Percentiles rank a stretch among this genome's conserved stretches.
Conservation (phyloP, 805 yeast genomes). For the Myxozyma neglecta region DNA sequence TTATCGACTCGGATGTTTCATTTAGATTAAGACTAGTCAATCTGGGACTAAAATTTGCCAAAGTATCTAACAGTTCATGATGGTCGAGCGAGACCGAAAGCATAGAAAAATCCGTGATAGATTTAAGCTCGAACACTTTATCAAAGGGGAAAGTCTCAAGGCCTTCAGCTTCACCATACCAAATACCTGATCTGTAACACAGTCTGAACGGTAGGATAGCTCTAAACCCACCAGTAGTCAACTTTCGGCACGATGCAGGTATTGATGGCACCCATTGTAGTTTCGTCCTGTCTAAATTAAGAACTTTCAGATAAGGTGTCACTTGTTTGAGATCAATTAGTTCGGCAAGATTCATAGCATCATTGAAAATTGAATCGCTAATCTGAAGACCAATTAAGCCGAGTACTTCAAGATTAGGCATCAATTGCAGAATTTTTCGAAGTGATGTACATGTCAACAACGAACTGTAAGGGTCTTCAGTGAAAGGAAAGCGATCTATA, state of each 20-base stretch:
- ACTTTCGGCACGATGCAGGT: neutral
- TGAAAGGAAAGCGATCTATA: neutral
- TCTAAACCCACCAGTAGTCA: neutral
- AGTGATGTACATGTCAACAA: neutral
- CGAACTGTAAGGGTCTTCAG: neutral
- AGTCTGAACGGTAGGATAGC: neutral
- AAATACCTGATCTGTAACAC: neutral
- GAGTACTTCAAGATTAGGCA: neutral
- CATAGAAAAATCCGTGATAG: neutral
- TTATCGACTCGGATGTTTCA: conserved; percentile 1
- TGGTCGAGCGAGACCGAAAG: neutral
- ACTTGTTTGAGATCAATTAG: neutral
- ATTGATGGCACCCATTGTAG: neutral
- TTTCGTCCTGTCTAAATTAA: neutral
- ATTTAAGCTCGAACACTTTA: neutral
- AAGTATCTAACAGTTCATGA: neutral
- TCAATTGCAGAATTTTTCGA: neutral
- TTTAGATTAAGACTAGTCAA: neutral
- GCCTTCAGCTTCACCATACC: neutral
- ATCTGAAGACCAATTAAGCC: neutral
- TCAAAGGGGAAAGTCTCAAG: neutral
- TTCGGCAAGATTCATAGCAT: neutral
- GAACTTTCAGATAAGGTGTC: neutral
- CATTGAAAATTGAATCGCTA: neutral
- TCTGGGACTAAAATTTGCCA: neutral